Conservation (phyloP, 306 rosid genomes). For the Inga laurina region DNA sequence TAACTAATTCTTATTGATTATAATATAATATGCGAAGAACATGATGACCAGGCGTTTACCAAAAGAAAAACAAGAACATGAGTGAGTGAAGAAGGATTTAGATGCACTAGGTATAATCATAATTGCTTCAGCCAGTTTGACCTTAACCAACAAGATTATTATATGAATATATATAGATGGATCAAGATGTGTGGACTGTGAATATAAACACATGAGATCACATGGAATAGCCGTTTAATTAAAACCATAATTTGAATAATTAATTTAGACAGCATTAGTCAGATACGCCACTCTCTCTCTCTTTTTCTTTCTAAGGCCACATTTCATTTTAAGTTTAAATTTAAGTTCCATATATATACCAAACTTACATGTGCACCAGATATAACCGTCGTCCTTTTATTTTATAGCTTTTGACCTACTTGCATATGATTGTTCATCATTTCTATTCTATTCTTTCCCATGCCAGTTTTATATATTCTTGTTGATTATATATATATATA, state of each 20-base stretch:
- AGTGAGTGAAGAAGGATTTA: conserved; percentile 37
- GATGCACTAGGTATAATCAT: conserved; percentile 34
- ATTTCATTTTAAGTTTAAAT: neutral
- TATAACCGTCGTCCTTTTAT: conserved; percentile 31
- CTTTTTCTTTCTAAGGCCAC: neutral
- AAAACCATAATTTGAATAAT: conserved; percentile 30
- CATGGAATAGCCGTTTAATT: conserved; percentile 53
- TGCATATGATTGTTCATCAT: conserved; percentile 21
- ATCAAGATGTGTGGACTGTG: conserved; percentile 41
- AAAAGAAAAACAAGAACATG: conserved; percentile 61
- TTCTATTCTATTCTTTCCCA: neutral
- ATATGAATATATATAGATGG: neutral
- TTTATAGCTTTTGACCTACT: conserved; percentile 30
- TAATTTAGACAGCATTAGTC: conserved; percentile 29
- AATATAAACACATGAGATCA: conserved; percentile 76
- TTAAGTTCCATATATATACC: conserved; percentile 35
- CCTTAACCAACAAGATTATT: conserved; percentile 19
- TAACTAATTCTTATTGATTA: neutral
- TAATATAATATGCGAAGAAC: conserved; percentile 40
- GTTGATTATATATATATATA: neutral
- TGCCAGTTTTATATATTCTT: neutral
- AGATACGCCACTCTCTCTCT: neutral
- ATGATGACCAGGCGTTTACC: conserved; percentile 64
- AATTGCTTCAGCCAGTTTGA: conserved; percentile 38
- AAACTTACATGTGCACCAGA: conserved; percentile 55